Evolutionary conservation across 345 rosid species (phyloP), one percentile per base, ranked within the genome.

Genomic region (Chamaenerion angustifolium): DNA sequence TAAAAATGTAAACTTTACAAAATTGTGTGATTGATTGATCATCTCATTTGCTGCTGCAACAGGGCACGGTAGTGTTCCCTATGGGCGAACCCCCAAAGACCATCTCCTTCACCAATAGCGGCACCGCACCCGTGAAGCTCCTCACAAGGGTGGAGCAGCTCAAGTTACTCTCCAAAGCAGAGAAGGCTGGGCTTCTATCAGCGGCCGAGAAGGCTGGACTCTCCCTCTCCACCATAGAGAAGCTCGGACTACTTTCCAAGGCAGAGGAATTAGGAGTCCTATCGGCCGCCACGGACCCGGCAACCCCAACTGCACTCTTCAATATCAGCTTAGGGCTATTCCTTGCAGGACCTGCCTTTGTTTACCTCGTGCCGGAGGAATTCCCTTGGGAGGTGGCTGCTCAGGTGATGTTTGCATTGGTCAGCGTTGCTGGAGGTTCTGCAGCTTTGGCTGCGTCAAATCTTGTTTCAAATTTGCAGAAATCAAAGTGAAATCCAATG

Each of bases 71-170:
- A 11, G 79, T 77, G 21, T 77, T 70, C 56, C 77, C 79, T 1
- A 61, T 66, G 0, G 79, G 72, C 0, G 69, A 74, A 60, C 73
- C 70, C 79, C 0, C 78, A 76, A 11, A 49, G 76, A 64, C 71
- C 16, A 48, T 41, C 63, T 52, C 16, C 67, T 0, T 16, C 60
- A 27, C 62, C 45, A 25, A 31, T 31, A 50, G 40, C 43, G 53
- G 61, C 45, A 54, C 40, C 21, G 46, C 68, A 10, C 79, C 73
- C 3, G 75, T 90, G 12, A 90, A 83, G 77, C 87, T 90, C 13
- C 82, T 86, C 31, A 81, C 96, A 23, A 75, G 95, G 65, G 96
- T 90, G 47, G 98, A 86, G 76, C 78, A 90, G 58, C 93, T 90
- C 25, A 90, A 78, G 61, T 83, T 90, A 15, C 68, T 90, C 18